Percentiles rank a stretch among this genome's conserved stretches.
Evolutionary conservation across 192 early-diverging fungal species (phyloP).

Genomic region (Thoreauomyces humboldtii): DNA sequence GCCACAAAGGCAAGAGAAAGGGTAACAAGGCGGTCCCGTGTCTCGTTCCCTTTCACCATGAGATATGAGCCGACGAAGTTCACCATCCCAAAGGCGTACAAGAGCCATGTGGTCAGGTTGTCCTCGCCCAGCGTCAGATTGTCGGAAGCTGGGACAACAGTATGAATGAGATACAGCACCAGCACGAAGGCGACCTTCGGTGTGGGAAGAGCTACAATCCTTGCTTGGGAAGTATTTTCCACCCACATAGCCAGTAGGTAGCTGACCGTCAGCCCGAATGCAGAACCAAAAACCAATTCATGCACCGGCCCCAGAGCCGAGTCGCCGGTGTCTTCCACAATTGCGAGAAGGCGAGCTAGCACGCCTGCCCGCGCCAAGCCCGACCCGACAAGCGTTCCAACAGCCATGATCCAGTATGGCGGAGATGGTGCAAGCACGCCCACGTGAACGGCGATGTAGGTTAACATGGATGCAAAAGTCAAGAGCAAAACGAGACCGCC

Average conservation of each 20-base stretch:
- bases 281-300: conserved; percentile 31
- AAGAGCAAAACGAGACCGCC: conserved; percentile 64
- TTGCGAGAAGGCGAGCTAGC: not conserved
- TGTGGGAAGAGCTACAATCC: not conserved
- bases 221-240: not conserved
- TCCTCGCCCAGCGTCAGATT: conserved; percentile 91
- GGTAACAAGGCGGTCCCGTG: conserved; percentile 19
- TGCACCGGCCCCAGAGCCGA: conserved; percentile 25
- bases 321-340: conserved; percentile 19
- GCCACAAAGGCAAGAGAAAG: conserved; percentile 34
- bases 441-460: conserved; percentile 17
- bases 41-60: conserved; percentile 20
- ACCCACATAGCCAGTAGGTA: conserved; percentile 9
- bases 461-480: conserved; percentile 15
- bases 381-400: conserved; percentile 13
- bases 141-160: conserved; percentile 76
- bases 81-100: conserved; percentile 63
- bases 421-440: not conserved
- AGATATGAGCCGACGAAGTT: conserved; percentile 31
- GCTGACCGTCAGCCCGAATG: conserved; percentile 14
- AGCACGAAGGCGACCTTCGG: conserved; percentile 18
- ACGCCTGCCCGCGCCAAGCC: not conserved
- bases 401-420: not conserved
- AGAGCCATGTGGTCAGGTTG: conserved; percentile 60
- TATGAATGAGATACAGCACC: conserved; percentile 51